Evolutionary conservation across 2,329 filamentous ascomycete species (phyloP), one percentile per base, ranked within the genome.

Genomic region (Dactylella cylindrospora): DNA sequence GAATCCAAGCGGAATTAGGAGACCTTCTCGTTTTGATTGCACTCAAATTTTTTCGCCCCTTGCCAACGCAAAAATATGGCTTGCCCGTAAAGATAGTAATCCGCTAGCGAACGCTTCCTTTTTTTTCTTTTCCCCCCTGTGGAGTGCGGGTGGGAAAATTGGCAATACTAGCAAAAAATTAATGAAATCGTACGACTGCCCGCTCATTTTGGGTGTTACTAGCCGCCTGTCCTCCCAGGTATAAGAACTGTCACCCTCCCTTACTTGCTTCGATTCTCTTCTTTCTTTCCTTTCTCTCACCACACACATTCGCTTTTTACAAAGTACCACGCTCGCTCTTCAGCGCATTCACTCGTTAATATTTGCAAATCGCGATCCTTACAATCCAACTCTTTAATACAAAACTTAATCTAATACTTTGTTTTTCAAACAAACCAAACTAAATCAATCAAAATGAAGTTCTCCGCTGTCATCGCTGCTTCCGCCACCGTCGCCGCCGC

Each of bases 271-370:
- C 26, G 25, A 17, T 44, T 44, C 43, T 44, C 36, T 49, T 53
- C 32, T 44, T 62, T 54, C 38, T 50, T 50, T 45, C 38, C 57
- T 41, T 53, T 62, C 55, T 36, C 47, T 40, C 57, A 62, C 57
- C 57, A 62, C 57, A 61, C 57, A 54, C 57, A 50, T 36, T 62
- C 57, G 57, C 57, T 62, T 62, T 52, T 62, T 39, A 62, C 57
- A 62, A 62, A 62, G 57, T 62, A 62, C 57, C 57, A 62, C 57
- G 57, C 57, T 54, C 49, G 57, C 57, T 62, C 20, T 49, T 62
- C 57, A 62, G 57, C 57, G 57, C 57, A 62, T 62, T 62, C 57
- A 62, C 43, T 62, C 57, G 57, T 62, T 62, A 41, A 53, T 43
- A 49, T 41, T 61, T 62, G 50, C 57, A 41, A 62, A 62, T 62